These are phyloP conservation scores for Wallacemonas collosoma DNA, from an alignment of 208 protist species.

Conservation along the genomic window DNA sequence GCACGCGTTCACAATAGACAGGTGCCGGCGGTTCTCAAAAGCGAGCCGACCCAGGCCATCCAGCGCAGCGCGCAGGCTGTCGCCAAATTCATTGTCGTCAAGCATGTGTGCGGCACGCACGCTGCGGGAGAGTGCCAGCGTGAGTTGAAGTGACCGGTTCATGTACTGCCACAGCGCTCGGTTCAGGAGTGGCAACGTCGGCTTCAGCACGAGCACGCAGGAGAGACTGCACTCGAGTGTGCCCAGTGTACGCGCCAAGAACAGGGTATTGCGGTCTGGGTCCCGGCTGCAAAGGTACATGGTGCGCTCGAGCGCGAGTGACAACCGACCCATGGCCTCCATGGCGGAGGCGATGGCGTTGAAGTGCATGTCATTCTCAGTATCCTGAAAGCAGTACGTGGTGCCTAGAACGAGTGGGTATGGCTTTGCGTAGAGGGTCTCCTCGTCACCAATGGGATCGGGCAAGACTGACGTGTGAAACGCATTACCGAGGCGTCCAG, in stretches of 20 bases:
- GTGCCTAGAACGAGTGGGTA: conserved; percentile 46
- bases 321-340: conserved; percentile 43
- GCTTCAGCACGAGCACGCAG: conserved; percentile 23
- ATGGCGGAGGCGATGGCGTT: conserved; percentile 61
- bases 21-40: conserved; percentile 24
- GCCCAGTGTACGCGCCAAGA: conserved; percentile 30
- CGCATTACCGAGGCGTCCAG: background rate
- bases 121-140: conserved; percentile 17
- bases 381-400: conserved; percentile 47
- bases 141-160: conserved; percentile 22
- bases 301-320: conserved; percentile 43
- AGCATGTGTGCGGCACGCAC: conserved; percentile 4
- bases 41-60: conserved; percentile 31
- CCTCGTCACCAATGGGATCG: conserved; percentile 16
- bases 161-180: conserved; percentile 30
- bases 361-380: conserved; percentile 33
- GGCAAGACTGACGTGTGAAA: conserved; percentile 24
- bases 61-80: conserved; percentile 18
- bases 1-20: conserved; percentile 24
- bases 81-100: background rate
- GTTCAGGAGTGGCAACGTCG: conserved; percentile 29
- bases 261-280: conserved; percentile 32
- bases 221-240: conserved; percentile 37
- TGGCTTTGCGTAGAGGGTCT: background rate
- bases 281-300: conserved; percentile 49